Conservation (phyloP, 257 asterid species). For the Oldenlandia corymbosa region DNA sequence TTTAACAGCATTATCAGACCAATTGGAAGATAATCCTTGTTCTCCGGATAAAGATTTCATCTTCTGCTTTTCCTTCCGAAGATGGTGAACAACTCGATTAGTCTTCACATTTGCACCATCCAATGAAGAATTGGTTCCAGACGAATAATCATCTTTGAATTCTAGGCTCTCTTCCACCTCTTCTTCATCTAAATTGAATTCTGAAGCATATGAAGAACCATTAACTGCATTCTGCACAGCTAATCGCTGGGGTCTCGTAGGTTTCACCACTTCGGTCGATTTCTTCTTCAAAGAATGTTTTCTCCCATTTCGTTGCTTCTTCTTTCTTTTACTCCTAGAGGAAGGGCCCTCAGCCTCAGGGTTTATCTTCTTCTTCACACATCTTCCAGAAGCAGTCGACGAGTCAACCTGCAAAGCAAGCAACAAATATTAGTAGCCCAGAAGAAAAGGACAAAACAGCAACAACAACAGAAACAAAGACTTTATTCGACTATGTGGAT, state of each 20-base stretch:
- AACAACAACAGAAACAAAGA: too few species aligned
- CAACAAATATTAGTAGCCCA: constrained; percentile 22
- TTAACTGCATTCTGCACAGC: constrained; percentile 64
- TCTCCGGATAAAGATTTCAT: constrained; percentile 28
- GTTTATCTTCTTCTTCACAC: constrained; percentile 46
- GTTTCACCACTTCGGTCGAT: constrained; percentile 39
- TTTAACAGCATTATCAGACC: constrained; percentile 31
- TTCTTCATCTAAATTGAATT: constrained; percentile 60
- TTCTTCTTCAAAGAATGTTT: constrained; percentile 45
- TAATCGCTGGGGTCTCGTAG: constrained; percentile 67
- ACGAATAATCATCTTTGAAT: constrained; percentile 48
- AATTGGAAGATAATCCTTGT: constrained; percentile 30
- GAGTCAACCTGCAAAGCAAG: constrained; percentile 52
- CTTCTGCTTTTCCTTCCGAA: constrained; percentile 28
- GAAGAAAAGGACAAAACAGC: too few species aligned
- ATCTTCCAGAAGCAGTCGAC: constrained; percentile 51
- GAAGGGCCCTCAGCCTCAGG: constrained; percentile 54
- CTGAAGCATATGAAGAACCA: constrained; percentile 44
- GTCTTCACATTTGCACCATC: constrained; percentile 35
- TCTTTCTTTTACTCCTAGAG: constrained; percentile 51
- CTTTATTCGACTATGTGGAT: too few species aligned
- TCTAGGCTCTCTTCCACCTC: constrained; percentile 53
- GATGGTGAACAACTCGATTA: constrained; percentile 27
- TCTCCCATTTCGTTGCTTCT: constrained; percentile 40
- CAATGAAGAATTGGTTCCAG: constrained; percentile 55